Base-by-base conservation (phyloP, 345 rosid species). In the Mangifera indica region DNA sequence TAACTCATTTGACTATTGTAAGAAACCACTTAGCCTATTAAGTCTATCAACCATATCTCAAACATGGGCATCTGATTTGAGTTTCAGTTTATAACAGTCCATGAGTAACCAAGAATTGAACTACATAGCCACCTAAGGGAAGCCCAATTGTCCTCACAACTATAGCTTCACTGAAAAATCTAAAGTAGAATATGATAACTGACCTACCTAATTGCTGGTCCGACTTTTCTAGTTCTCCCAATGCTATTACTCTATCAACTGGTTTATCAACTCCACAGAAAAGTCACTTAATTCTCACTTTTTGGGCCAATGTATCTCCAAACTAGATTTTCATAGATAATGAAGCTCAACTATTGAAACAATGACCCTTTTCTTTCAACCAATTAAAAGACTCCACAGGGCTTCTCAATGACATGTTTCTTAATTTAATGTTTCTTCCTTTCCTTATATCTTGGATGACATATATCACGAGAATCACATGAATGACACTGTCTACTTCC, bases 351-450 rank as follows among this genome's bases (percentile, higher is more conserved):
- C 10, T 11, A 34, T 60, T 10, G 7, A 40, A 69, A 42, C 59
- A 15, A 37, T 6, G 5, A 7, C 42, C 7, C 0, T 9, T 37
- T 37, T 37, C 42, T 37, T 37, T 37, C 9, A 37, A 37, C 42
- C 8, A 37, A 9, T 37, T 7, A 37, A 37, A 37, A 37, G 1
- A 6, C 9, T 37, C 42, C 57, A 52, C 61, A 60, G 51, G 44
- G 32, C 32, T 3, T 29, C 32, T 29, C 32, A 29, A 29, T 29
- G 3, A 29, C 32, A 29, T 29, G 32, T 29, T 29, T 29, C 2
- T 29, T 29, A 20, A 11, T 24, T 53, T 63, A 71, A 40, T 66
- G 70, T 68, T 62, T 75, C 42, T 52, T 55, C 44, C 74, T 68
- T 61, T 26, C 24, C 20, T 40, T 10, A 70, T 42, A 71, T 55